These are phyloP conservation scores for Pseudogymnoascus sp. DNA, from an alignment of 2,329 filamentous ascomycete species.

Conservation along the genomic window DNA sequence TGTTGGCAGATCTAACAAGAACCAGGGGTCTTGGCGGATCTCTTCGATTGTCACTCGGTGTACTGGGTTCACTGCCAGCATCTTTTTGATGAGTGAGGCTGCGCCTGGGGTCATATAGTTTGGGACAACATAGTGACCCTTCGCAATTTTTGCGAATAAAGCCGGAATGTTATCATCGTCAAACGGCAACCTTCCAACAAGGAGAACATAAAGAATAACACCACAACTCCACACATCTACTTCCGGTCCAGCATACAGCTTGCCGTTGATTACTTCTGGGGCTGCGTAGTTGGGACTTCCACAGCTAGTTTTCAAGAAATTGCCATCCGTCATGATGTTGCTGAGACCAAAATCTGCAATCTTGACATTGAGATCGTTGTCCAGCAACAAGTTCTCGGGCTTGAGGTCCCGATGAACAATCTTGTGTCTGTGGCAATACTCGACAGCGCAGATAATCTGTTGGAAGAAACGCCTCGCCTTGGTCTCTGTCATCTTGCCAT, in stretches of 20 bases:
- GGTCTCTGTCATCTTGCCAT: conserved; percentile 82
- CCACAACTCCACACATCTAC: conserved; percentile 98
- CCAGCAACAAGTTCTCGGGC: conserved; percentile 90
- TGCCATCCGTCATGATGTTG: conserved; percentile 99
- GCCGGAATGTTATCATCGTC: conserved; percentile 98
- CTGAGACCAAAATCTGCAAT: conserved; percentile 98
- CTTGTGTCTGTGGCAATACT: conserved; percentile 98
- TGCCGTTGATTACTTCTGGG: conserved; percentile 94
- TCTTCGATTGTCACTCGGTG: conserved; percentile 90
- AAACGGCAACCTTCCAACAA: conserved; percentile 80
- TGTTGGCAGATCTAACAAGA: conserved; percentile 72
- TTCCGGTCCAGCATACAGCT: conserved; percentile 93
- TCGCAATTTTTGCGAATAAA: conserved; percentile 94
- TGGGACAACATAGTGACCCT: conserved; percentile 86
- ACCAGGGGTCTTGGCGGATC: conserved; percentile 91
- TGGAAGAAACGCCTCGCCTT: conserved; percentile 98
- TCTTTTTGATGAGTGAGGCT: conserved; percentile 73
- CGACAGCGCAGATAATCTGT: conserved; percentile 96
- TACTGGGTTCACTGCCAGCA: conserved; percentile 92
- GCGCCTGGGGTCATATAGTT: conserved; percentile 84
- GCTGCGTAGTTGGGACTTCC: conserved; percentile 97
- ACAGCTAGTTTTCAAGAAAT: conserved; percentile 97
- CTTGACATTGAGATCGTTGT: conserved; percentile 95
- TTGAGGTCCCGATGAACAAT: conserved; percentile 97
- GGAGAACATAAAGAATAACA: conserved; percentile 77